These are phyloP conservation scores for Didymella pomorum DNA, from an alignment of 2,329 filamentous ascomycete species.

Conservation along the genomic window DNA sequence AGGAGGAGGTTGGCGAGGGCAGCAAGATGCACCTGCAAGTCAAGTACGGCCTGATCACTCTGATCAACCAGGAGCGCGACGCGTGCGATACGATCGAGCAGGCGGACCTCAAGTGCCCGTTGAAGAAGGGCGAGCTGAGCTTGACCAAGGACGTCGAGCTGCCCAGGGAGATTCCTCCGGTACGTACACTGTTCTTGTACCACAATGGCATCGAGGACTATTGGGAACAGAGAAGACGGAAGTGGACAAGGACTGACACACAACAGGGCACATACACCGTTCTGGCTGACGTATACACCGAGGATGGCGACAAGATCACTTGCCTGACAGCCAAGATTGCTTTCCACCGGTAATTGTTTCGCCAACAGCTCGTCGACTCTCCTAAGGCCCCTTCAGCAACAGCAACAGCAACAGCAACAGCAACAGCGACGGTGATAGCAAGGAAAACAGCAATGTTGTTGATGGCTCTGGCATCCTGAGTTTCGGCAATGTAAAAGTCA, in stretches of 20 bases:
- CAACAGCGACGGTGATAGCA: constrained; percentile 4
- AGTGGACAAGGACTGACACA: not conserved
- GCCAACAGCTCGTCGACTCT: constrained; percentile 6
- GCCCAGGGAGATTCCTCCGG: constrained; percentile 85
- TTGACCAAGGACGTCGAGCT: constrained; percentile 85
- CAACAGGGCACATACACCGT: constrained; percentile 87
- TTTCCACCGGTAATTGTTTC: constrained; percentile 60
- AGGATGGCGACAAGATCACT: constrained; percentile 77
- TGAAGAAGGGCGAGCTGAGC: constrained; percentile 77
- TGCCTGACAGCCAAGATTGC: constrained; percentile 80
- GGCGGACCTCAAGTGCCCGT: constrained; percentile 87
- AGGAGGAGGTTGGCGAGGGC: constrained; percentile 75
- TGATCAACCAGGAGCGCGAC: constrained; percentile 81
- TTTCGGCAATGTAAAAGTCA: constrained; percentile 34
- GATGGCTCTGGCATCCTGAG: constrained; percentile 14
- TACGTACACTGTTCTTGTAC: constrained; percentile 65
- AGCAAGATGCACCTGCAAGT: constrained; percentile 84
- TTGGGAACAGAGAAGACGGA: no score
- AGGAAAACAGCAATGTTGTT: not conserved
- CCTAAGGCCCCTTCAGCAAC: constrained; percentile 18
- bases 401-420: constrained; percentile 1
- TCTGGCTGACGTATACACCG: constrained; percentile 81
- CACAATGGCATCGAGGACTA: no score
- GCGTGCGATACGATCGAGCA: constrained; percentile 90
- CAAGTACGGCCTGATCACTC: constrained; percentile 91